These are phyloP conservation scores for Lipomyces orientalis DNA, from an alignment of 805 yeast genomes.

Conservation along the genomic window DNA sequence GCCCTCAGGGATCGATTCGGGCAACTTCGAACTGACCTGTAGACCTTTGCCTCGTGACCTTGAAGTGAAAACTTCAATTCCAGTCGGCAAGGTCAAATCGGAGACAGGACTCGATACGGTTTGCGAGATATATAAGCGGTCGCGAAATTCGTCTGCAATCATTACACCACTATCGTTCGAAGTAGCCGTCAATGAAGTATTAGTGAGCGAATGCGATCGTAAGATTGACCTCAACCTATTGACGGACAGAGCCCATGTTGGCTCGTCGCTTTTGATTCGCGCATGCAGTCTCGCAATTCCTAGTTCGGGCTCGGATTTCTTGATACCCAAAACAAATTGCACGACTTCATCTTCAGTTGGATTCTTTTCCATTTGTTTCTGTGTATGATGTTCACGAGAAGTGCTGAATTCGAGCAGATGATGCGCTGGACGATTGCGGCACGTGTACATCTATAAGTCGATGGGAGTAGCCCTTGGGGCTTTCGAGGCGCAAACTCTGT, in stretches of 20 bases:
- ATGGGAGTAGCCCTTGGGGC: background rate
- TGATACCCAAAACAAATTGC: conserved; percentile 12
- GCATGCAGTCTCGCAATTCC: conserved; percentile 61
- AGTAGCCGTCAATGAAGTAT: background rate
- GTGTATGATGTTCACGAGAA: background rate
- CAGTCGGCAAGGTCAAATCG: conserved; percentile 46
- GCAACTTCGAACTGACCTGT: conserved; percentile 44
- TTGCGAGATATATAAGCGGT: conserved; percentile 53
- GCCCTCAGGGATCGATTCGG: conserved; percentile 53
- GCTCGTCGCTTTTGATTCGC: conserved; percentile 56
- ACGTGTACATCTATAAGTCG: background rate
- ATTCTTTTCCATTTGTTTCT: conserved; percentile 6
- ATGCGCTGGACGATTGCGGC: background rate
- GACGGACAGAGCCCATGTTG: conserved; percentile 68
- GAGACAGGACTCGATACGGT: conserved; percentile 61
- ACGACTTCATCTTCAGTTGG: conserved; percentile 28
- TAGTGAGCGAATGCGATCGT: conserved; percentile 39
- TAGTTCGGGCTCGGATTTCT: conserved; percentile 40
- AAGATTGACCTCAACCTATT: conserved; percentile 59
- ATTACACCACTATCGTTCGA: background rate
- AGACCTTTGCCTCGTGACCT: conserved; percentile 66
- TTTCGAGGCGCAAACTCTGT: background rate
- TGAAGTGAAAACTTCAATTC: conserved; percentile 56
- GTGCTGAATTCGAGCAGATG: background rate
- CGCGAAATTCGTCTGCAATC: conserved; percentile 13